A percentile compares a stretch with the other conserved stretches of the same genome.
Conservation (phyloP, 495 filamentous ascomycete species). For the Aspergillus panamensis region DNA sequence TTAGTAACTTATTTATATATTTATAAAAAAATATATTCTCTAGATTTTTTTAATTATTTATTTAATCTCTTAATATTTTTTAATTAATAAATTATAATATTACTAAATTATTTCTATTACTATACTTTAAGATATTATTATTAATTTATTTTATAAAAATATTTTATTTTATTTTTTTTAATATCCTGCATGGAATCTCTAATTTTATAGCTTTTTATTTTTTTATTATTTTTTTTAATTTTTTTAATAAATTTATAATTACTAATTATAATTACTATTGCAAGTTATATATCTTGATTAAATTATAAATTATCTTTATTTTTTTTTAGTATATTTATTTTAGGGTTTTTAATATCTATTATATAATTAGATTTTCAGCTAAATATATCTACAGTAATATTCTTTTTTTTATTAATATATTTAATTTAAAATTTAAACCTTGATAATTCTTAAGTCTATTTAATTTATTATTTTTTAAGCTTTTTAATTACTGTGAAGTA, state of each 20-base stretch:
- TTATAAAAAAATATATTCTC: background rate
- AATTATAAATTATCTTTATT: too few species aligned
- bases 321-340: conserved; percentile 1
- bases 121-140: background rate
- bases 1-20: background rate
- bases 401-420: background rate
- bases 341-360: background rate
- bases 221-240: background rate
- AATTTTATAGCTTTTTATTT: background rate
- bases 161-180: background rate
- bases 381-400: background rate
- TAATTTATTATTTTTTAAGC: too few species aligned
- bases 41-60: background rate
- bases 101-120: too few species aligned
- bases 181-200: background rate
- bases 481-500: too few species aligned
- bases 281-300: too few species aligned
- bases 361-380: background rate
- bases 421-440: background rate
- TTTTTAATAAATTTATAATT: too few species aligned
- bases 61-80: background rate
- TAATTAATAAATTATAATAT: conserved; percentile 6
- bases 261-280: too few species aligned
- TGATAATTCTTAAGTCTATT: background rate
- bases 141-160: conserved; percentile 1